Evolutionary conservation across 2,329 filamentous ascomycete genomes (phyloP).

Genomic region (Lithohypha guttulata): DNA sequence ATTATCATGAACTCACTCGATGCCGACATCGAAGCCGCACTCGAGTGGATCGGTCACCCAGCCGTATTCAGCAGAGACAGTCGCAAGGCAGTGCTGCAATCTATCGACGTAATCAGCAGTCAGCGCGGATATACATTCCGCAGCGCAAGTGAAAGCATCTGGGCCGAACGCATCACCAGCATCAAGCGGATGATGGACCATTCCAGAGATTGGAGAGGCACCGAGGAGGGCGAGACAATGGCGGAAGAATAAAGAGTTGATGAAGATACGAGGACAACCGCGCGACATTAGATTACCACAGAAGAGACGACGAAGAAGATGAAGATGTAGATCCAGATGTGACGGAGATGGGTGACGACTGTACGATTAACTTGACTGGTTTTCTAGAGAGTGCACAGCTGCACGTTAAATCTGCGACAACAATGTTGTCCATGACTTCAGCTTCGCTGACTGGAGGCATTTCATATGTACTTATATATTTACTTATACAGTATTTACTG

Average conservation of each 20-base stretch:
- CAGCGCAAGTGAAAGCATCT: conserved; percentile 77
- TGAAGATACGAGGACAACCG: too few relatives aligned
- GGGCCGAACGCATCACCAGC: conserved; percentile 72
- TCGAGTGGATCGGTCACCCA: conserved; percentile 97
- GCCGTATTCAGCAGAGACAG: conserved; percentile 90
- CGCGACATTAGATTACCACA: too few relatives aligned
- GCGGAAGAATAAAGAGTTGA: conserved; percentile 20
- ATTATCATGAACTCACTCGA: conserved; percentile 77
- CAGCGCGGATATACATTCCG: conserved; percentile 91
- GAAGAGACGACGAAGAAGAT: background rate
- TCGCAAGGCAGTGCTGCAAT: conserved; percentile 88
- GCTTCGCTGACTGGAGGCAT: too few relatives aligned
- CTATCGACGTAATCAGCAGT: conserved; percentile 90
- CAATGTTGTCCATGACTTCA: too few relatives aligned
- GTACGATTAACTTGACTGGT: conserved; percentile 12
- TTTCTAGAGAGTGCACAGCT: too few relatives aligned
- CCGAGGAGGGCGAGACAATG: conserved; percentile 54
- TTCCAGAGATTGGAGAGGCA: conserved; percentile 85
- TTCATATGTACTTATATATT: too few relatives aligned
- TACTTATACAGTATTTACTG: too few relatives aligned
- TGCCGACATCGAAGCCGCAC: conserved; percentile 73
- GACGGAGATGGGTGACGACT: too few relatives aligned
- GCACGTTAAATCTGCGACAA: too few relatives aligned
- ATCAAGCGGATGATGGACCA: conserved; percentile 71
- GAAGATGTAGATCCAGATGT: background rate